Percentiles rank a stretch among this genome's conserved stretches.
Evolutionary conservation across 140 eudicot species (phyloP).

Genomic region (Anethum foeniculum): DNA sequence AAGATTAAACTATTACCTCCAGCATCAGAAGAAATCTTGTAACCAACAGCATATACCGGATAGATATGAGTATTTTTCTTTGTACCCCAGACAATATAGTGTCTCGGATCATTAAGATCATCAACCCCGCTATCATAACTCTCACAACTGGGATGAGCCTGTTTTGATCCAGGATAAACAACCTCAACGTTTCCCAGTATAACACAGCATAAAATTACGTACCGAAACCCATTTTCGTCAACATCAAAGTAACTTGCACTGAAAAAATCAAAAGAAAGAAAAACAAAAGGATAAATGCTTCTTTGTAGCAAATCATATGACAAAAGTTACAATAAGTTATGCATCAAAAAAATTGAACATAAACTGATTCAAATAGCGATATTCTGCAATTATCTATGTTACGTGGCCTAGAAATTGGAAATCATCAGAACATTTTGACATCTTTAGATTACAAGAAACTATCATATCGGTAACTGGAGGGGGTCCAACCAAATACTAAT

Average conservation of each 20-base stretch:
- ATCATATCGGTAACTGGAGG: neutral
- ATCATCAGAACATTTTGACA: neutral
- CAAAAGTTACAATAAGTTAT: neutral
- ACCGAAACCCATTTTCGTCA: slow-evolving; percentile 30
- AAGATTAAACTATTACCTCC: slow-evolving; percentile 42
- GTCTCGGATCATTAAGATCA: slow-evolving; percentile 53
- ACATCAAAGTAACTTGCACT: slow-evolving; percentile 37
- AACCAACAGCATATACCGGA: slow-evolving; percentile 64
- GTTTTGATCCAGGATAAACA: slow-evolving; percentile 26
- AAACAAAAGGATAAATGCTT: neutral
- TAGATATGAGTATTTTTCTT: slow-evolving; percentile 67
- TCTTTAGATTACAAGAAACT: neutral
- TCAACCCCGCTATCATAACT: slow-evolving; percentile 82
- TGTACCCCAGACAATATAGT: slow-evolving; percentile 72
- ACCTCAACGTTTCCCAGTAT: slow-evolving; percentile 90
- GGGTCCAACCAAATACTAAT: neutral
- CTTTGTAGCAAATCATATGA: neutral
- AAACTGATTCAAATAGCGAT: neutral
- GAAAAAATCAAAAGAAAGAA: neutral
- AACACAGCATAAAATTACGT: slow-evolving; percentile 54
- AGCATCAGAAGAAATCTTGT: slow-evolving; percentile 43
- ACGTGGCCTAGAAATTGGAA: neutral
- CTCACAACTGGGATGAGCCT: slow-evolving; percentile 68
- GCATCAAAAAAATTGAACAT: neutral
- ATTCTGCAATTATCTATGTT: neutral